Evolutionary conservation across 2,329 filamentous ascomycete species (phyloP).

Genomic region (Zarea fungicola): DNA sequence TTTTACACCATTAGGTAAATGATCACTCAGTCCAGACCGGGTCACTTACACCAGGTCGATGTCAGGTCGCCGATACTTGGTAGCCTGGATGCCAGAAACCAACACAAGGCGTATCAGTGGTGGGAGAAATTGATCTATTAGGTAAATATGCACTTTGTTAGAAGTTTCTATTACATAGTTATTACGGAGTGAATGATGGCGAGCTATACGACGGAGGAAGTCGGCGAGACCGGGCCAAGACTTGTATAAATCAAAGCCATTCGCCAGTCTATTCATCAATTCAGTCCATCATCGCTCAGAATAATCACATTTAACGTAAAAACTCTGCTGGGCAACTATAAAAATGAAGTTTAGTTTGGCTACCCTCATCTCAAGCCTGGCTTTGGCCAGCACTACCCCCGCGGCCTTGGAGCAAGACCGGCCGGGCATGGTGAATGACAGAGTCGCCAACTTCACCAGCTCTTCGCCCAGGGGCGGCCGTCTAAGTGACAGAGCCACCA

Average conservation of each 20-base stretch:
- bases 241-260: too few relatives aligned
- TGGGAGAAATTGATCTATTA: not conserved
- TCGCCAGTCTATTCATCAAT: not conserved
- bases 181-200: too few relatives aligned
- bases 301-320: not conserved
- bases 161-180: not conserved
- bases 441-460: constrained; percentile 4
- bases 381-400: not conserved
- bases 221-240: not conserved
- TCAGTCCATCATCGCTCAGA: not conserved
- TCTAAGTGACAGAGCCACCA: not conserved
- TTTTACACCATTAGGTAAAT: too few relatives aligned
- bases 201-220: too few relatives aligned
- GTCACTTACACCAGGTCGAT: too few relatives aligned
- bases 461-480: not conserved
- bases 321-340: not conserved
- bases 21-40: too few relatives aligned
- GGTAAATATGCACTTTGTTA: not conserved
- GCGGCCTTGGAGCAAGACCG: not conserved
- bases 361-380: not conserved
- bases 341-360: not conserved
- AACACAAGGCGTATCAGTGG: too few relatives aligned
- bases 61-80: too few relatives aligned
- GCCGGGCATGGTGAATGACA: constrained; percentile 1
- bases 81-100: too few relatives aligned